Evolutionary conservation across 176 grass and related monocot species (phyloP).

Genomic region (Avena insularis): DNA sequence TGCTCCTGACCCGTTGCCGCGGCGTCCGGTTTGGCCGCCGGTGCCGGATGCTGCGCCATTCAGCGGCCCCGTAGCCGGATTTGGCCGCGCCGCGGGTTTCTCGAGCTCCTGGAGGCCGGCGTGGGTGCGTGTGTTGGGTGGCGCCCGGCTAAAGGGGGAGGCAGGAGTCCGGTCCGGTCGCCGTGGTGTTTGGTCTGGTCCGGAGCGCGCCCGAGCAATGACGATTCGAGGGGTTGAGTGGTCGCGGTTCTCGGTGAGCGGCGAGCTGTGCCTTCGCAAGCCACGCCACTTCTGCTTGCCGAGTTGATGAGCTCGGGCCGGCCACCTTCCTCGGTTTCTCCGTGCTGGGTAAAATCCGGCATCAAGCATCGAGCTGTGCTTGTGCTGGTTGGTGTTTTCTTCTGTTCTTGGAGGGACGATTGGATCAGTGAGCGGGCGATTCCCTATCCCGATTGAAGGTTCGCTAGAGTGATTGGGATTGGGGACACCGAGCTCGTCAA

Average conservation of each 20-base stretch:
- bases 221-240: conserved; percentile 27
- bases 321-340: conserved; percentile 50
- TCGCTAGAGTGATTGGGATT: not conserved
- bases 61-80: conserved; percentile 18
- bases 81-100: not conserved
- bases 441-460: not conserved
- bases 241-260: conserved; percentile 15
- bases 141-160: not conserved
- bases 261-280: not conserved
- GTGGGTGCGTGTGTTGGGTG: not conserved
- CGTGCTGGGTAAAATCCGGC: conserved; percentile 6
- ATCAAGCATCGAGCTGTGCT: conserved; percentile 3
- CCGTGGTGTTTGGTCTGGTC: not conserved
- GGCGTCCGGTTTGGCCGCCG: conserved; percentile 31
- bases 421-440: conserved; percentile 25
- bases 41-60: conserved; percentile 29
- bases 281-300: not conserved
- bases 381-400: conserved; percentile 7
- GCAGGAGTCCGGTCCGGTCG: not conserved
- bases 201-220: not conserved
- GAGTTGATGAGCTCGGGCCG: conserved; percentile 44
- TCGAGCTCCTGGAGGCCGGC: not conserved
- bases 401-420: not conserved
- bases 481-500: conserved; percentile 37
- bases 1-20: conserved; percentile 21